A percentile compares a stretch with the other conserved stretches of the same genome.
Evolutionary conservation across 148 eudicot genomes (phyloP).

Genomic region (Persicaria maculosa): DNA sequence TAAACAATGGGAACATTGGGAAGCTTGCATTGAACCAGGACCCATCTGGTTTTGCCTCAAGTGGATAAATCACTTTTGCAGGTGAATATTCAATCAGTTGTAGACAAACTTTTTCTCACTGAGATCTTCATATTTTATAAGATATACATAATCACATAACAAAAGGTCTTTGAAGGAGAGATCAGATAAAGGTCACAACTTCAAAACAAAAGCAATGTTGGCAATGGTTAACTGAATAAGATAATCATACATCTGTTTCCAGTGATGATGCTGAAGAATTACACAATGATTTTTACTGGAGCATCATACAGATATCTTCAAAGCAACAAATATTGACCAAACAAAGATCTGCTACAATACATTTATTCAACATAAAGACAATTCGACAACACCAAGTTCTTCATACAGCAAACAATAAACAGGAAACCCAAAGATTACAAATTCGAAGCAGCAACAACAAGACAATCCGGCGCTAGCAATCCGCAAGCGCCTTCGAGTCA

Average conservation of each 20-base stretch:
- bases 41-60: background rate
- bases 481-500: background rate
- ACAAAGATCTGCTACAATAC: background rate
- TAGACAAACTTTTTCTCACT: no score
- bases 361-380: background rate
- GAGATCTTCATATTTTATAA: no score
- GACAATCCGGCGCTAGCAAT: conserved; percentile 1
- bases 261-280: no score
- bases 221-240: background rate
- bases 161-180: no score
- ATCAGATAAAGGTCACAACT: no score
- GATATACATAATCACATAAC: no score
- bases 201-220: background rate
- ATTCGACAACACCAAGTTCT: background rate
- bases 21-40: background rate
- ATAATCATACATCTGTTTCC: background rate
- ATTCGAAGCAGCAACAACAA: background rate
- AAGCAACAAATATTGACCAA: background rate
- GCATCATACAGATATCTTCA: background rate
- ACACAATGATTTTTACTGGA: background rate
- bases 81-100: no score
- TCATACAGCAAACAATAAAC: background rate
- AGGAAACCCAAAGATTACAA: background rate
- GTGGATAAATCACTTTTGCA: no score
- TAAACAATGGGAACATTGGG: background rate